Conservation (phyloP, 2,329 filamentous ascomycete species). For the Oidium heveae region DNA sequence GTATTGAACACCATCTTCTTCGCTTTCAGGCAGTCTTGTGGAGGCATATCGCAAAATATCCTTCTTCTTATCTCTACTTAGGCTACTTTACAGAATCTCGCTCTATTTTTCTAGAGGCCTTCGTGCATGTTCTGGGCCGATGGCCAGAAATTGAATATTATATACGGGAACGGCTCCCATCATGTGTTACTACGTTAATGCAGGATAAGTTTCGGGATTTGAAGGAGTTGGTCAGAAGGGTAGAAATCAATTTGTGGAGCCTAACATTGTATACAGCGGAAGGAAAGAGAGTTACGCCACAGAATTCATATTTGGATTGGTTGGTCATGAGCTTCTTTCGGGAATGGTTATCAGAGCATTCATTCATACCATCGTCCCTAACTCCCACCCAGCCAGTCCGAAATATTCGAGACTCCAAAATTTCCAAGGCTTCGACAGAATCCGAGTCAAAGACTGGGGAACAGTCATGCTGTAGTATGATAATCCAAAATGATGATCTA, state of each 20-base stretch:
- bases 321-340: constrained; percentile 67
- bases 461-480: constrained; percentile 1
- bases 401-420: constrained; percentile 13
- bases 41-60: constrained; percentile 94
- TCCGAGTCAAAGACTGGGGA: not conserved
- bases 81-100: constrained; percentile 66
- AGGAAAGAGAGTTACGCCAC: constrained; percentile 61
- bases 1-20: constrained; percentile 80
- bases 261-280: constrained; percentile 48
- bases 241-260: constrained; percentile 63
- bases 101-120: constrained; percentile 63
- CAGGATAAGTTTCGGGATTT: constrained; percentile 89
- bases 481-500: constrained; percentile 7
- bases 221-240: constrained; percentile 52
- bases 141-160: constrained; percentile 67
- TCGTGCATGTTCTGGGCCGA: constrained; percentile 84
- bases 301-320: constrained; percentile 70
- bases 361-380: constrained; percentile 34
- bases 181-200: constrained; percentile 61
- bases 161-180: constrained; percentile 45
- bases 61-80: constrained; percentile 71
- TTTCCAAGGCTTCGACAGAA: not conserved
- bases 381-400: constrained; percentile 15
- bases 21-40: constrained; percentile 78
- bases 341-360: constrained; percentile 83